Percentiles rank a stretch among this genome's conserved stretches.
Conservation (phyloP, 148 eudicot genomes). For the Talinum fruticosum region DNA sequence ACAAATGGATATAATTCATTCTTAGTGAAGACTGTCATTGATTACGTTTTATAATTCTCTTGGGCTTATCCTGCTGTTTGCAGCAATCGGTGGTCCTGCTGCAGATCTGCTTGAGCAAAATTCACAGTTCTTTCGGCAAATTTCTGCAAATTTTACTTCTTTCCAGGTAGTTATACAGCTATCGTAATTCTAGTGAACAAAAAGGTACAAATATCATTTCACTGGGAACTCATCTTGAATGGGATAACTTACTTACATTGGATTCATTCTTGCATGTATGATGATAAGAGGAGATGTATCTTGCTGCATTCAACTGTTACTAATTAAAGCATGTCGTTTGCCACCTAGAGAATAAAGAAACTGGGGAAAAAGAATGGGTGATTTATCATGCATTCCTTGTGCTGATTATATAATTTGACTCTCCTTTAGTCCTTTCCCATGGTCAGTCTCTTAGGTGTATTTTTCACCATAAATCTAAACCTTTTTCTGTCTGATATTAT, state of each 20-base stretch:
- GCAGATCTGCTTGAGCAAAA: slow-evolving; percentile 92
- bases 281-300: neutral
- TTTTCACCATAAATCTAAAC: neutral
- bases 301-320: neutral
- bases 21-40: neutral
- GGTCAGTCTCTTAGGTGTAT: neutral
- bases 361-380: neutral
- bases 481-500: neutral
- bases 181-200: neutral
- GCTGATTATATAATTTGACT: neutral
- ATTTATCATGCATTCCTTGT: too few relatives aligned
- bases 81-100: slow-evolving; percentile 84
- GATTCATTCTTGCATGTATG: slow-evolving; percentile 3
- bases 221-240: neutral
- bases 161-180: slow-evolving; percentile 48
- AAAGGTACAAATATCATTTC: neutral
- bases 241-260: neutral
- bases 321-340: neutral
- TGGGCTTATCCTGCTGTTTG: slow-evolving; percentile 27
- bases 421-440: neutral
- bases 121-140: slow-evolving; percentile 70
- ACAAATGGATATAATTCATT: too few relatives aligned
- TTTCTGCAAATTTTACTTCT: slow-evolving; percentile 68
- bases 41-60: neutral
- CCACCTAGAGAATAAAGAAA: neutral